Base-by-base conservation (phyloP, 176 grass and related monocot species). In the Zea luxurians region DNA sequence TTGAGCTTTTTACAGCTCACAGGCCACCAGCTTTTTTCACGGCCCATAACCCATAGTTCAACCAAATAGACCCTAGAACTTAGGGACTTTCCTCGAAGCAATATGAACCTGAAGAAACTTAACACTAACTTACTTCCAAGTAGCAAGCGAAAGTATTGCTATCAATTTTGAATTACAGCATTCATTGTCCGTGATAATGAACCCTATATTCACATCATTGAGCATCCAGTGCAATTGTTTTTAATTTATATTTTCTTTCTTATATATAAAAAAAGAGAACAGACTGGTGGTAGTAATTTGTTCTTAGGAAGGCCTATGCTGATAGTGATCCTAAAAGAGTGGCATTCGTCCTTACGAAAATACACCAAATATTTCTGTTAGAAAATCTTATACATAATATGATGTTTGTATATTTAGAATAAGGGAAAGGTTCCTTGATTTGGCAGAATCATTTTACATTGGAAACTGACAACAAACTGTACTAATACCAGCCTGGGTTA, bases 31-130 rank as follows among this genome's bases (percentile, higher is more conserved):
- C 27, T 27, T 27, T 27, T 27, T 27, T 27, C 27, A 27, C 27
- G 27, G 27, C 27, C 27, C 27, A 27, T 27, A 27, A 27, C 27
- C 27, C 10, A 3, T 64, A 59, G n/a, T 4, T 27, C 27, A 27
- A 27, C 27, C 27, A 27, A 27, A 27, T 27, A 27, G 27, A 27
- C 27, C 27, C 7, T 52, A 53, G 8, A 84, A 63, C 13, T 40
- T 80, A 62, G 12, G 7, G 18, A 4, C 37, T 77, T 78, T 66
- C 70, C 48, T 74, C 13, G 37, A 55, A 55, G n/a, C 36, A 54
- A 71, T 20, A 13, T 71, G 62, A 74, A 84, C 62, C 46, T 62
- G n/a, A 71, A 84, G 2, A 18, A 78, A 18, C 67, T 36, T 49
- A 35, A 34, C 21, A 4, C n/a, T 64, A 74, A 64, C 7, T 44